These are phyloP conservation scores for Withania somnifera DNA, from an alignment of 305 asterid species.

Conservation along the genomic window DNA sequence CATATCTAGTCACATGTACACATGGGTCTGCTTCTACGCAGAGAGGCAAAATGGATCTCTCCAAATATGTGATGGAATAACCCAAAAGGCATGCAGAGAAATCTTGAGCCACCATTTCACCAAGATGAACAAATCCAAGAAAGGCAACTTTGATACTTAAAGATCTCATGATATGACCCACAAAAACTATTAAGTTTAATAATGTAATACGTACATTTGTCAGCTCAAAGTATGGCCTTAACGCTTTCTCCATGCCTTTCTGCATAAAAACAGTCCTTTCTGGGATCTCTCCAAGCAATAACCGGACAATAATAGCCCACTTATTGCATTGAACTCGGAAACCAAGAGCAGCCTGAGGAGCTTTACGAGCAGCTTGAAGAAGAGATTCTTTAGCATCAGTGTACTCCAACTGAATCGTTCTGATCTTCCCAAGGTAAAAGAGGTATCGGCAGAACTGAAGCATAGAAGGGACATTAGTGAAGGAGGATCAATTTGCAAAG, in stretches of 20 bases:
- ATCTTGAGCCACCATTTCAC: not conserved
- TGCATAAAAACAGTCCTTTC: slow-evolving; percentile 96
- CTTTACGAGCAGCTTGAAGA: slow-evolving; percentile 96
- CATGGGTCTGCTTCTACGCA: not conserved
- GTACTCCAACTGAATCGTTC: slow-evolving; percentile 90
- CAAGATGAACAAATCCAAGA: not conserved
- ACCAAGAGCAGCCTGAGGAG: slow-evolving; percentile 89
- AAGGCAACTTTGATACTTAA: not conserved
- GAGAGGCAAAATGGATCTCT: not conserved
- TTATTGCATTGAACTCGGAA: slow-evolving; percentile 81
- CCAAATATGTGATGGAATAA: not conserved
- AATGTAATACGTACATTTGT: slow-evolving; percentile 59
- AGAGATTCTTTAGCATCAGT: slow-evolving; percentile 98
- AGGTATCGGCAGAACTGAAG: slow-evolving; percentile 83
- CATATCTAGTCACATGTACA: not conserved
- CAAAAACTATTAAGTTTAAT: not conserved
- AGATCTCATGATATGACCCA: not conserved
- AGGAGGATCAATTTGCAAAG: not conserved
- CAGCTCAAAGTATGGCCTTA: slow-evolving; percentile 94
- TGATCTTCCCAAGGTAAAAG: slow-evolving; percentile 90
- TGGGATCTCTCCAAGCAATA: slow-evolving; percentile 93
- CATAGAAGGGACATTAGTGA: not conserved
- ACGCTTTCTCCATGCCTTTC: slow-evolving; percentile 90
- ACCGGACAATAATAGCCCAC: slow-evolving; percentile 89
- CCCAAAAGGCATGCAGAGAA: not conserved